A percentile compares a stretch with the other conserved stretches of the same genome.
Evolutionary conservation across 352 stramenopile species (phyloP).

Genomic region (Albugo candida): DNA sequence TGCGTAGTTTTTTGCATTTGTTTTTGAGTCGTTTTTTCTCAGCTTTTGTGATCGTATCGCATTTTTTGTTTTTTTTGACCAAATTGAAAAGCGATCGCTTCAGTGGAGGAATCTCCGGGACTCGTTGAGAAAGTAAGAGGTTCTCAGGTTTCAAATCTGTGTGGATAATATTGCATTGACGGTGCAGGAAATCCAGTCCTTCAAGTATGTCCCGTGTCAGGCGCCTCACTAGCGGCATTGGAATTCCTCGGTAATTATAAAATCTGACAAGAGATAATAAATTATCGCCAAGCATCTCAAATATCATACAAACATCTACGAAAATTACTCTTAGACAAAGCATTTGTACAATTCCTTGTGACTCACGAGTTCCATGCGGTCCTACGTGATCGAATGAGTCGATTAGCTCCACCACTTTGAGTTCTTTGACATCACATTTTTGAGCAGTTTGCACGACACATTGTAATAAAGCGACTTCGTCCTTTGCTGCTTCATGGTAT

Average conservation of each 20-base stretch:
- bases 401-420: constrained; percentile 47
- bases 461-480: constrained; percentile 96
- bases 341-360: background rate
- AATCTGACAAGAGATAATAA: constrained; percentile 98
- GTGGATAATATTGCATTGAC: constrained; percentile 98
- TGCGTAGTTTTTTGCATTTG: constrained; percentile 85
- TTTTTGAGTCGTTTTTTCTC: constrained; percentile 90
- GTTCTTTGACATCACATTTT: constrained; percentile 12
- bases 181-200: constrained; percentile 94
- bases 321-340: constrained; percentile 2
- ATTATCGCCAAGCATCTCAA: constrained; percentile 98
- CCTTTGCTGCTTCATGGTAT: constrained; percentile 95
- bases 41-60: constrained; percentile 36
- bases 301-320: constrained; percentile 94
- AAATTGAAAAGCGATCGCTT: constrained; percentile 34
- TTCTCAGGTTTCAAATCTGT: constrained; percentile 99
- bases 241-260: constrained; percentile 96
- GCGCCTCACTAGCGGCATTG: constrained; percentile 87
- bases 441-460: constrained; percentile 58
- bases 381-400: constrained; percentile 95
- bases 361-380: constrained; percentile 84
- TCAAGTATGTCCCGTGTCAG: constrained; percentile 90
- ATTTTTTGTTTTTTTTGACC: constrained; percentile 2
- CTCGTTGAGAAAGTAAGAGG: constrained; percentile 81
- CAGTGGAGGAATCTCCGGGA: constrained; percentile 47